Percentiles rank a stretch among this genome's conserved stretches.
phyloP scores from a whole-genome alignment of 2,329 filamentous ascomycete genomes.

The Xylariaceae sp. region DNA sequence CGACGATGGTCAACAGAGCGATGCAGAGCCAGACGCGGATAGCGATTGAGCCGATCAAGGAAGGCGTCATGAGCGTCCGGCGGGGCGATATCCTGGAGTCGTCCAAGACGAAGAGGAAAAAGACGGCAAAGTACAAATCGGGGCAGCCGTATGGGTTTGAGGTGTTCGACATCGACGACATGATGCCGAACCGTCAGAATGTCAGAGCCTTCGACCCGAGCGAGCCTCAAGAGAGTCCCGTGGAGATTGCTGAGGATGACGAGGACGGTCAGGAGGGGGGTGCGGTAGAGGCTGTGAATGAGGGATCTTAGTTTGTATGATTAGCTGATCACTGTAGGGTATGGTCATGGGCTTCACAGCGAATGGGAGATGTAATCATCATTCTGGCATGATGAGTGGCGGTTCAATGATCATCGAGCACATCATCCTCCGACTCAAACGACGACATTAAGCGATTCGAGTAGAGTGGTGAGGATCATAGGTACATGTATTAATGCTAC shows the following conservation, averaged over 20 bases:
- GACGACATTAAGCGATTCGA: too few species aligned
- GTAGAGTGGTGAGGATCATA: too few species aligned
- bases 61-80: not conserved
- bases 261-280: not conserved
- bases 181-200: not conserved
- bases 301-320: too few species aligned
- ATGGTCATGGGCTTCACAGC: too few species aligned
- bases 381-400: too few species aligned
- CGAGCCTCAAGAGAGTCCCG: not conserved
- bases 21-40: conserved; percentile 14
- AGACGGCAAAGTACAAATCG: not conserved
- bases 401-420: too few species aligned
- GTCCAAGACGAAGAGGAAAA: not conserved
- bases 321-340: too few species aligned
- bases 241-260: not conserved
- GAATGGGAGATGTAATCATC: too few species aligned
- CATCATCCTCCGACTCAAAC: too few species aligned
- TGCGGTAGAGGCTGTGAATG: not conserved
- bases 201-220: not conserved
- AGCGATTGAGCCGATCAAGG: conserved; percentile 17
- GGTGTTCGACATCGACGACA: not conserved
- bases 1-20: conserved; percentile 6
- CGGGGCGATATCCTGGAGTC: not conserved
- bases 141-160: too few species aligned
- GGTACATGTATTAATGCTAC: too few species aligned